Conservation (phyloP, 176 grass and related monocot genomes). For the Eragrostis nindensis region DNA sequence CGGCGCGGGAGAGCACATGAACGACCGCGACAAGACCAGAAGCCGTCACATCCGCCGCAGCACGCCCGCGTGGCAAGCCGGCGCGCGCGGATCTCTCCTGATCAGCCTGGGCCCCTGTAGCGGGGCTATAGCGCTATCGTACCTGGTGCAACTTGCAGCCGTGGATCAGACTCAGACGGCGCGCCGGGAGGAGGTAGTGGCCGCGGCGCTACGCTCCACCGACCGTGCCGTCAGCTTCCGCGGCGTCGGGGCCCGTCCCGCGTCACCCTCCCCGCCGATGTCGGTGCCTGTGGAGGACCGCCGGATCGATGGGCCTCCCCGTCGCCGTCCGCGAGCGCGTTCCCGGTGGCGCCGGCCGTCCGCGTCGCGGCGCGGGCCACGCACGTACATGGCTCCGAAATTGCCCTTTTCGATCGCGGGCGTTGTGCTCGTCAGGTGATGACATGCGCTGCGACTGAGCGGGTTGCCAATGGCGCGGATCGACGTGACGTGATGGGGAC, state of each 20-base stretch:
- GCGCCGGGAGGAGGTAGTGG: neutral
- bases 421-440: constrained; percentile 33
- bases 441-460: neutral
- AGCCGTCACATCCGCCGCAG: constrained; percentile 33
- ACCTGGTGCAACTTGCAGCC: constrained; percentile 48
- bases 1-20: constrained; percentile 36
- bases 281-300: constrained; percentile 35
- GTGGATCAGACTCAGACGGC: too few relatives aligned
- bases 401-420: constrained; percentile 9
- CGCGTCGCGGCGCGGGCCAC: constrained; percentile 9
- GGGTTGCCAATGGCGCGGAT: constrained; percentile 1
- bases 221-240: constrained; percentile 12
- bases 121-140: neutral
- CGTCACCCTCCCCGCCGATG: neutral
- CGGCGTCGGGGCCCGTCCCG: neutral
- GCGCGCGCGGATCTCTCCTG: neutral
- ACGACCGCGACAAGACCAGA: constrained; percentile 48
- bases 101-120: neutral
- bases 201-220: constrained; percentile 41
- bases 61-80: neutral
- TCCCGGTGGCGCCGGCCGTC: constrained; percentile 17
- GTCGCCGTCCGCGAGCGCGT: constrained; percentile 32
- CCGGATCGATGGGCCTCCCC: constrained; percentile 14
- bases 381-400: constrained; percentile 35
- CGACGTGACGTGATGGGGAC: constrained; percentile 34